Percentiles rank a stretch among this genome's conserved stretches.
These are phyloP conservation scores for Penicillium corylophilum DNA, from an alignment of 2,329 filamentous ascomycete species.

Conservation along the genomic window DNA sequence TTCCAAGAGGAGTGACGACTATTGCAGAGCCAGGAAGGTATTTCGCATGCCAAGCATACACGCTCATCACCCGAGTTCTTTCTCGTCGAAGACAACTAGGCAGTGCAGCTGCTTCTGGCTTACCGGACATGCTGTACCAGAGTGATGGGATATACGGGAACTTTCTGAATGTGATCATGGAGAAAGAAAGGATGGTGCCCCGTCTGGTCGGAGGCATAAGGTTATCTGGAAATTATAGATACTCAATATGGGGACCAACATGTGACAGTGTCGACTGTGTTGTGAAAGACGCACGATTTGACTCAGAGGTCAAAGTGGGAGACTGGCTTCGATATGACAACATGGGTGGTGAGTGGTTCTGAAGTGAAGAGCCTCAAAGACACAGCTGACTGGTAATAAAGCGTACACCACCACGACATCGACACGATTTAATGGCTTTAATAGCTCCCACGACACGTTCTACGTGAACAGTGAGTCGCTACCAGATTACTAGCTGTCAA, in stretches of 20 bases:
- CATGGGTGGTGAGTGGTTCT: conserved; percentile 24
- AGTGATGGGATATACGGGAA: conserved; percentile 31
- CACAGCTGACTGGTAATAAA: conserved; percentile 2
- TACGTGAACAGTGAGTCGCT: conserved; percentile 30
- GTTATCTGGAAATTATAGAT: conserved; percentile 7
- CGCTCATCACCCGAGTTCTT: conserved; percentile 24
- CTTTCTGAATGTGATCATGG: conserved; percentile 21
- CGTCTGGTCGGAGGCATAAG: not conserved
- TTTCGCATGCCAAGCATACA: conserved; percentile 23
- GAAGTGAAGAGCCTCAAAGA: not conserved
- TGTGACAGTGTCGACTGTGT: conserved; percentile 30
- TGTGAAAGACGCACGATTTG: conserved; percentile 10
- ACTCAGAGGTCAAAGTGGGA: conserved; percentile 19
- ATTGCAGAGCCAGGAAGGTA: conserved; percentile 30
- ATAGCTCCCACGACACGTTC: conserved; percentile 8
- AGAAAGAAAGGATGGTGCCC: conserved; percentile 10
- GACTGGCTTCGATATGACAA: conserved; percentile 30
- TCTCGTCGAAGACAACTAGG: conserved; percentile 17
- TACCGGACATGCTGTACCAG: conserved; percentile 28
- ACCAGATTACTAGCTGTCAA: not conserved
- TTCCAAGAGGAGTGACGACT: conserved; percentile 9
- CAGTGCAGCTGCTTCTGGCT: not conserved
- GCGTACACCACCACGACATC: conserved; percentile 20
- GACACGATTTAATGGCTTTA: conserved; percentile 28
- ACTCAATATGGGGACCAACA: conserved; percentile 31